A percentile compares a stretch with the other conserved stretches of the same genome.
Conservation (phyloP, 306 rosid species). For the Sophora flavescens region DNA sequence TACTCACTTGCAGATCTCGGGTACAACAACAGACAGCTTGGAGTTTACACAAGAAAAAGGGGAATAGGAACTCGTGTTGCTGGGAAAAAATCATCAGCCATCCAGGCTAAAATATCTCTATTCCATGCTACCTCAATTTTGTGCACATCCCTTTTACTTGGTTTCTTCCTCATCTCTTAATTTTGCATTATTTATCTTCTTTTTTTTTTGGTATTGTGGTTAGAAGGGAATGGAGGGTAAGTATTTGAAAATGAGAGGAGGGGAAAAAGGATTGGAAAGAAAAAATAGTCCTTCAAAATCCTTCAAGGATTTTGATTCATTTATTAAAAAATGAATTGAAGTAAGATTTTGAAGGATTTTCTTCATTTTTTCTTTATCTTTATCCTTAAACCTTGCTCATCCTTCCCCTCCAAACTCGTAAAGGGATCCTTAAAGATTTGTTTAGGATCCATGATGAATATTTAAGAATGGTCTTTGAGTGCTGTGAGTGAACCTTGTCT, state of each 20-base stretch:
- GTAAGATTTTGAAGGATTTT: no score
- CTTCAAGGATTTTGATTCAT: no score
- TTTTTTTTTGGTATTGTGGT: background rate
- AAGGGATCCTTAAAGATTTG: conserved; percentile 1
- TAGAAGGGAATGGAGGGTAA: no score
- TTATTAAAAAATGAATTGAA: no score
- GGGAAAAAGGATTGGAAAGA: no score
- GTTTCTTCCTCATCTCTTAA: background rate
- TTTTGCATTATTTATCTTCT: background rate
- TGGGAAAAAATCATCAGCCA: conserved; percentile 12
- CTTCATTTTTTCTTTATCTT: no score
- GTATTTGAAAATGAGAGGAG: no score
- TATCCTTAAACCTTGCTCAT: no score
- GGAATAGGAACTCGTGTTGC: background rate
- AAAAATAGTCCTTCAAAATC: no score
- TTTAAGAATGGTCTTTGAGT: background rate
- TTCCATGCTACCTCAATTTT: background rate
- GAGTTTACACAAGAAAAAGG: background rate
- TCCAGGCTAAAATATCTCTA: background rate
- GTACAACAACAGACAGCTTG: conserved; percentile 28
- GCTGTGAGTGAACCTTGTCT: background rate
- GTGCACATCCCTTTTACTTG: background rate
- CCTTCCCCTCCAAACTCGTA: no score
- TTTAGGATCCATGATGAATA: background rate
- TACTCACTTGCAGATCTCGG: background rate